Evolutionary conservation across 768 basidiomycete species (phyloP), one percentile per base, ranked within the genome.

Genomic region (Brasilioporus rufonigricans): DNA sequence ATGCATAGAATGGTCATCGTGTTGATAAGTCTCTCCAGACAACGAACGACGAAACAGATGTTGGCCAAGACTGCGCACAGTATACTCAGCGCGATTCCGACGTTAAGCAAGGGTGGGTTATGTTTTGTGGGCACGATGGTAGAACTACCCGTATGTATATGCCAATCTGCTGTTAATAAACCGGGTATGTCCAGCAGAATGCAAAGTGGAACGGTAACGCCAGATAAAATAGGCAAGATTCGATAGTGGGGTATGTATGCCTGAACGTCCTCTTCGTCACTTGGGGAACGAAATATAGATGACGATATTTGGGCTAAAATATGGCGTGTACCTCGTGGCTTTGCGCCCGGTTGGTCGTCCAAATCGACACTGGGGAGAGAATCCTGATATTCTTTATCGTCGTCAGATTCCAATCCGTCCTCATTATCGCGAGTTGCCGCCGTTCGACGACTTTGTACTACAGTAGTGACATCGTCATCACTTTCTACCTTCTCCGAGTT

Each of bases 121-220:
- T 67, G 65, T 46, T 71, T 75, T 6, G 67, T 74, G 33, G 86
- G 79, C 1, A 85, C 70, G 5, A 73, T 68, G 19, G 73, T 65
- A 27, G 40, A 21, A 14, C 52, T 56, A 29, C 75, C 71, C 0
- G 82, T 89, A 7, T 77, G 78, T 53, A 87, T 78, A 58, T 85
- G 89, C 89, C 88, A 89, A 49, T 80, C 77, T 55, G 84, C 85
- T 1, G 89, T 92, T 12, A 43, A 14, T 26, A 92, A 70, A 16
- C 87, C 86, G 1, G 91, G 91, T 27, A 93, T 89, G 61, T 88
- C 87, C 29, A 93, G 76, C n/a, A 93, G 76, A 46, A 92, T 87
- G 18, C 86, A 81, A 62, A 93, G 90, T 0, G 89, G 87, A 35
- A 89, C 82, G 56, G 84, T 66, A 38, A 87, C 75, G 19, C 85